phyloP scores from a whole-genome alignment of 805 yeast genomes.

The Pichia kluyveri region DNA sequence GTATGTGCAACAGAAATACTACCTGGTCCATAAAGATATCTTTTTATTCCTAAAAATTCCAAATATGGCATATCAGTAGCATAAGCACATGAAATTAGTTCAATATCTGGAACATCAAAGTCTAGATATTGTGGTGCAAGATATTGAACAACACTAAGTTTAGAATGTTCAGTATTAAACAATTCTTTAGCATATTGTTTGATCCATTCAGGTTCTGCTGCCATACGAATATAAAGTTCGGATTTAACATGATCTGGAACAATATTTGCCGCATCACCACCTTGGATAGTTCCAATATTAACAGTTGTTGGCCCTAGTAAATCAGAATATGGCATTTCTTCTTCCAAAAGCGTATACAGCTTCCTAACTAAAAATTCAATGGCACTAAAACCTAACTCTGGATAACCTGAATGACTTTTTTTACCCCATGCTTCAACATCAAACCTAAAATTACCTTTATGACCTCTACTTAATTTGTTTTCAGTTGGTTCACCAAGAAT shows the following conservation, averaged over 20 bases:
- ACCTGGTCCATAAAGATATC: conserved; percentile 60
- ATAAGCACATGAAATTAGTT: conserved; percentile 25
- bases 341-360: conserved; percentile 32
- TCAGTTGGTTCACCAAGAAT: conserved; percentile 73
- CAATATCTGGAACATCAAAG: conserved; percentile 54
- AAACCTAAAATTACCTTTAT: conserved; percentile 46
- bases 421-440: conserved; percentile 37
- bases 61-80: conserved; percentile 38
- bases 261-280: conserved; percentile 59
- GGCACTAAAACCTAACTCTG: conserved; percentile 56
- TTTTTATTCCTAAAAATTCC: conserved; percentile 22
- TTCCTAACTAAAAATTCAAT: conserved; percentile 44
- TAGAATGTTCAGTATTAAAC: conserved; percentile 24
- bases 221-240: conserved; percentile 40
- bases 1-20: conserved; percentile 50
- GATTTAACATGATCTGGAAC: conserved; percentile 49
- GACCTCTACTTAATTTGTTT: conserved; percentile 55
- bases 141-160: conserved; percentile 6
- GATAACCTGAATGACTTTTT: conserved; percentile 60
- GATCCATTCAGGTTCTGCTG: conserved; percentile 34
- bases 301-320: conserved; percentile 52
- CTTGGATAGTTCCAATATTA: conserved; percentile 47
- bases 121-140: conserved; percentile 40
- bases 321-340: conserved; percentile 40
- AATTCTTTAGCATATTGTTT: conserved; percentile 26